A percentile compares a stretch with the other conserved stretches of the same genome.
phyloP scores from a whole-genome alignment of 106 monocot species.

The Triglochin maritima region DNA sequence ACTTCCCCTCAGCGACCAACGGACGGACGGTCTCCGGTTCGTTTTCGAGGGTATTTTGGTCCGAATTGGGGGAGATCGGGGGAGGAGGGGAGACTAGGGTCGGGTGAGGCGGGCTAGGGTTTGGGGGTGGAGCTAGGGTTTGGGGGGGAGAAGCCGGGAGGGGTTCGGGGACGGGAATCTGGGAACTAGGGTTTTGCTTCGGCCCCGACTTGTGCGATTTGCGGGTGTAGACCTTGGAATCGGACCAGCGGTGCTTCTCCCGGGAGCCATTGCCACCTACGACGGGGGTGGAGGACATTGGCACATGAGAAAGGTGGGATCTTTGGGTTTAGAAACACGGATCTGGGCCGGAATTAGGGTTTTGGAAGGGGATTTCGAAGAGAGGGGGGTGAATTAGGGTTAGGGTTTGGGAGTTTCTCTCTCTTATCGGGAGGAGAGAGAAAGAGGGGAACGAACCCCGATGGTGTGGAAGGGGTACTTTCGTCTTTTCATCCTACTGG shows the following conservation, averaged over 20 bases:
- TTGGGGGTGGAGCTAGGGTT: slow-evolving; percentile 4
- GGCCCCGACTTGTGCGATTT: slow-evolving; percentile 49
- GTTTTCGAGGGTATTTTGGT: background rate
- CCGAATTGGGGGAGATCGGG: too few relatives aligned
- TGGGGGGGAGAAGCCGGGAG: background rate
- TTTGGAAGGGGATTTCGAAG: too few relatives aligned
- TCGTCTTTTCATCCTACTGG: too few relatives aligned
- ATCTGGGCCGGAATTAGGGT: background rate
- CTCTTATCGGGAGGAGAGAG: too few relatives aligned
- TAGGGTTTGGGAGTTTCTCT: too few relatives aligned
- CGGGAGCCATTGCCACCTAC: slow-evolving; percentile 47
- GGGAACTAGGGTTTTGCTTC: slow-evolving; percentile 9
- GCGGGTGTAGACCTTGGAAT: slow-evolving; percentile 80
- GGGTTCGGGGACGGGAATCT: background rate
- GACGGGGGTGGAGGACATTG: background rate
- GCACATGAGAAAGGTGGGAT: background rate
- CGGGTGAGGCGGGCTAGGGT: too few relatives aligned
- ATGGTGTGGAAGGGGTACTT: too few relatives aligned
- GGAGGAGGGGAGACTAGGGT: background rate
- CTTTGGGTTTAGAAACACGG: background rate
- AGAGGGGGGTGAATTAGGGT: too few relatives aligned
- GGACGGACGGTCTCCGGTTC: background rate
- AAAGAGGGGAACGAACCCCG: too few relatives aligned
- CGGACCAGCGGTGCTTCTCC: slow-evolving; percentile 50
- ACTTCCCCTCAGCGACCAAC: background rate